phyloP scores from a whole-genome alignment of 768 basidiomycete genomes.

The Hericium erinaceus region DNA sequence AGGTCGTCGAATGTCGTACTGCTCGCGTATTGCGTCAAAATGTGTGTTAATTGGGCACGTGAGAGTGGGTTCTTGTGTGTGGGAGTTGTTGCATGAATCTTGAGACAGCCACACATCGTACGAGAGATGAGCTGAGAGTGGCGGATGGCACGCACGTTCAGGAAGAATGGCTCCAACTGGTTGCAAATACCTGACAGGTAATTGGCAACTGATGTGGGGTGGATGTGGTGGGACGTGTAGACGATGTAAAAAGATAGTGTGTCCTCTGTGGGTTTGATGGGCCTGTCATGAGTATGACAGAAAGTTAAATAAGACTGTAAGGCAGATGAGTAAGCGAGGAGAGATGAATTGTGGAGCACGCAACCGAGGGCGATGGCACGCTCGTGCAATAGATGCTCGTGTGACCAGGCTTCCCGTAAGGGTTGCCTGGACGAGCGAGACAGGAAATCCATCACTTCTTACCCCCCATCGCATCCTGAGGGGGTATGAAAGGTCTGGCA shows the following conservation, averaged over 20 bases:
- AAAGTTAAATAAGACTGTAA: constrained; percentile 31
- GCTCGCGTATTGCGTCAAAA: too few relatives aligned
- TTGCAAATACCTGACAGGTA: constrained; percentile 28
- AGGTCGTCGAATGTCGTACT: too few relatives aligned
- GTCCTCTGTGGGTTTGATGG: constrained; percentile 28
- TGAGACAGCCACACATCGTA: background rate
- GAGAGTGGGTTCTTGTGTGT: too few relatives aligned
- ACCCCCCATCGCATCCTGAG: constrained; percentile 19
- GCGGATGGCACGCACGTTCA: constrained; percentile 22
- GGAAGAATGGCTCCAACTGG: constrained; percentile 24
- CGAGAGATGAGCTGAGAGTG: constrained; percentile 20
- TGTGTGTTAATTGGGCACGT: too few relatives aligned
- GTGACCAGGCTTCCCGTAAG: constrained; percentile 24
- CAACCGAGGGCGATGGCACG: constrained; percentile 24
- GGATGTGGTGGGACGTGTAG: constrained; percentile 28
- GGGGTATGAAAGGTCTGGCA: constrained; percentile 11
- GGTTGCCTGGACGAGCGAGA: background rate
- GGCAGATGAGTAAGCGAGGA: constrained; percentile 22
- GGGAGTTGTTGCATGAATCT: background rate
- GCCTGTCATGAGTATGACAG: constrained; percentile 21
- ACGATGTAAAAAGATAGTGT: constrained; percentile 27
- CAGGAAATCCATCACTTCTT: constrained; percentile 10
- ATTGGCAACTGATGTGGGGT: constrained; percentile 23
- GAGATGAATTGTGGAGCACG: constrained; percentile 20
- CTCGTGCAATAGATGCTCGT: constrained; percentile 23